A percentile compares a stretch with the other conserved stretches of the same genome.
These are phyloP conservation scores for Ustilago nuda DNA, from an alignment of 1,284 basidiomycete species.

Conservation along the genomic window DNA sequence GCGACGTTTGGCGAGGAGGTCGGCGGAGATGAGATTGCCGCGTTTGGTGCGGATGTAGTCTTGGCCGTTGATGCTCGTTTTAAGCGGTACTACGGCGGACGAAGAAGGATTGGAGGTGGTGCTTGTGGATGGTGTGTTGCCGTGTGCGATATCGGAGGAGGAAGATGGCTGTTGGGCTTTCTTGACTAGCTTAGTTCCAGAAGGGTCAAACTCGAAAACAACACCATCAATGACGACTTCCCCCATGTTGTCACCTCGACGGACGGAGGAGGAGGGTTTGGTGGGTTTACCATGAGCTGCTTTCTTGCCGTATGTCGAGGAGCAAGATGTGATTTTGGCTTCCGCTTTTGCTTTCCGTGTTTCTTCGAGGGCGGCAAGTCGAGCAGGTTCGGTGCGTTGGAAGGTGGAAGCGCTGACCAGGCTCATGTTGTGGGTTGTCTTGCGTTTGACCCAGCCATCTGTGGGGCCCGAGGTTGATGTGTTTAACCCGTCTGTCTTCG, in stretches of 20 bases:
- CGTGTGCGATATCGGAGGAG: not conserved
- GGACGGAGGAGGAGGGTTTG: conserved; percentile 32
- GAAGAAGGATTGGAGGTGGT: not conserved
- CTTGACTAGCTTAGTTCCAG: conserved; percentile 71
- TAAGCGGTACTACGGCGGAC: conserved; percentile 22
- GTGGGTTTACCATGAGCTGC: conserved; percentile 3
- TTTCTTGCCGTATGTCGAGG: conserved; percentile 11
- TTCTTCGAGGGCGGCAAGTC: conserved; percentile 56
- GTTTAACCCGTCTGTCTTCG: not conserved
- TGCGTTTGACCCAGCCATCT: conserved; percentile 63
- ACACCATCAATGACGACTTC: conserved; percentile 72
- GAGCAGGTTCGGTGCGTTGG: conserved; percentile 61
- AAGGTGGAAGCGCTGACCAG: conserved; percentile 59
- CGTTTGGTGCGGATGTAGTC: conserved; percentile 70
- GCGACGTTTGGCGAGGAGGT: conserved; percentile 59
- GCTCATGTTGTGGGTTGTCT: conserved; percentile 59
- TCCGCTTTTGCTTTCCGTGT: conserved; percentile 46
- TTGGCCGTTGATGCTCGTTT: conserved; percentile 69
- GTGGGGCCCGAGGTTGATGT: conserved; percentile 3
- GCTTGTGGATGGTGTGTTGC: not conserved
- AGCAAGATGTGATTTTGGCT: conserved; percentile 16
- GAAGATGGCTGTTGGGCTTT: conserved; percentile 47
- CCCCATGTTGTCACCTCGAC: conserved; percentile 64
- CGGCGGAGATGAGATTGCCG: conserved; percentile 70
- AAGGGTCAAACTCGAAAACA: conserved; percentile 72